Percentiles rank a stretch among this genome's conserved stretches.
phyloP scores from a whole-genome alignment of 768 basidiomycete species.

The Lyophyllum semitale region DNA sequence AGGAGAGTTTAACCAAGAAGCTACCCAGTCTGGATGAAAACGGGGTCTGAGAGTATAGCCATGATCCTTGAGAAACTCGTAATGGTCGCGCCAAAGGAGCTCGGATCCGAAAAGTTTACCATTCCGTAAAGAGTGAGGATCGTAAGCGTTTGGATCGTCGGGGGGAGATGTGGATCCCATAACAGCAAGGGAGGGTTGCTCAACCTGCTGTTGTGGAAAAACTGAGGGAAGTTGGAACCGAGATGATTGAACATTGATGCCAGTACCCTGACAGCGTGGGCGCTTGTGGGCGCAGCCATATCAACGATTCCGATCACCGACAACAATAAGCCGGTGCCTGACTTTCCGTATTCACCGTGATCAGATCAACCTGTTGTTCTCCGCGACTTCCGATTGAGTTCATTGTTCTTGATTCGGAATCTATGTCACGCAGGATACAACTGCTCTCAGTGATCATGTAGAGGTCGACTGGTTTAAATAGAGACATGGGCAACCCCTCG shows the following conservation, averaged over 20 bases:
- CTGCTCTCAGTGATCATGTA: no score
- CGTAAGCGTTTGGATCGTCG: not conserved
- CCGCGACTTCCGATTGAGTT: not conserved
- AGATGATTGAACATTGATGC: no score
- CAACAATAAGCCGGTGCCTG: no score
- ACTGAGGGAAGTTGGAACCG: no score
- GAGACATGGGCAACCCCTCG: not conserved
- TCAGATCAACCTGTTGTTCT: not conserved
- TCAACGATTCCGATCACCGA: no score
- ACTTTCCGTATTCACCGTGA: not conserved
- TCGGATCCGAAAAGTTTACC: not conserved
- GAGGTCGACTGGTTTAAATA: not conserved
- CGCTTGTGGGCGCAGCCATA: no score
- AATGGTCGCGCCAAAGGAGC: constrained; percentile 10
- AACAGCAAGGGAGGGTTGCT: not conserved
- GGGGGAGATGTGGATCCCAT: not conserved
- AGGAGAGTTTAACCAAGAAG: no score
- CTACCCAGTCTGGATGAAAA: no score
- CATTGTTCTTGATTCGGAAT: not conserved
- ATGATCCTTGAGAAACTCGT: constrained; percentile 2
- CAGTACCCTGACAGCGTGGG: not conserved
- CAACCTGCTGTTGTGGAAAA: not conserved
- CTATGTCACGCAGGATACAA: not conserved
- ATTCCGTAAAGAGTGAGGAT: not conserved
- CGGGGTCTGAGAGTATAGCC: no score